Evolutionary conservation across 2,329 filamentous ascomycete species (phyloP), one percentile per base, ranked within the genome.

Genomic region (Fusarium multiceps): DNA sequence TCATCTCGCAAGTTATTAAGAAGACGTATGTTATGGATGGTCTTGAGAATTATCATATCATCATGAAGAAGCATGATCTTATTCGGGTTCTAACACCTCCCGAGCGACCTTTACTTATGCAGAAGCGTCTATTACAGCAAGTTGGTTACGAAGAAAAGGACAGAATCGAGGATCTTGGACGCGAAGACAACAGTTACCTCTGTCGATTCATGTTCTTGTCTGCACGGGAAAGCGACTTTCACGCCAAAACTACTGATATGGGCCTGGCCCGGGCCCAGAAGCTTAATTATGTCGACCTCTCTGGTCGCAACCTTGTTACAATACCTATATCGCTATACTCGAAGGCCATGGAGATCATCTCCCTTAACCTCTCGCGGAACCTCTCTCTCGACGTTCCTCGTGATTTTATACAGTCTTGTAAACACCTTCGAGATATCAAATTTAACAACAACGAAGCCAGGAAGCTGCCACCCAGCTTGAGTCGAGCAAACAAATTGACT

Each of bases 151-250:
- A 93, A 60, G 90, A 93, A 32, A 89, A 89, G 59, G 96, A 99
- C 79, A 90, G 89, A 41, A 89, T 99, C 47, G 95, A 98, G 78
- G 96, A 98, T 68, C 89, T 99, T 55, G 96, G 96, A 28, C 90
- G 96, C 60, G 96, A 99, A 80, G 96, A 99, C 82, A 97, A 98
- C 79, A 97, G 94, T 78, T 99, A 98, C 74, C 87, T 99, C 14
- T 97, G 94, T 77, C 92, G 96, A 8, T 98, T 99, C 82, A 93
- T 96, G 63, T 99, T 99, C 80, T 84, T 98, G 62, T 94, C 95
- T 18, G 91, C 92, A 21, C 93, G 95, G 75, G 92, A 97, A 78
- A 94, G 90, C 78, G 93, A 94, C 50, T 94, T 88, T 75, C 89
- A 91, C 68, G 86, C 90, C 45, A 81, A 79, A 65, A 82, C 79